Evolutionary conservation across 1,284 basidiomycete genomes (phyloP), one percentile per base, ranked within the genome.

Genomic region (Gymnopus androsaceus): DNA sequence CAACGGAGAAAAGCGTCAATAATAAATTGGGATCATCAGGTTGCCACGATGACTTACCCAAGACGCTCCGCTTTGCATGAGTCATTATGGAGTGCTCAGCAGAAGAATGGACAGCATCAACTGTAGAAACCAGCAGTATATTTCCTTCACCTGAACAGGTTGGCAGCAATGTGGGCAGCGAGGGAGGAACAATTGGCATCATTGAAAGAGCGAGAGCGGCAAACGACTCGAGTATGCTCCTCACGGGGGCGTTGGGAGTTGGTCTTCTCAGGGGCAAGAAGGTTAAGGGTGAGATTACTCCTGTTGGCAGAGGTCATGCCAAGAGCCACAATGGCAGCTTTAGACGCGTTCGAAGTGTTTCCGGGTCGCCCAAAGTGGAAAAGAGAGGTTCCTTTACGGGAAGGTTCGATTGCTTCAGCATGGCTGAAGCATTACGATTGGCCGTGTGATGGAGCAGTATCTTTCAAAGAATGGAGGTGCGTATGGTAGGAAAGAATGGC

Each of bases 201-300:
- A 25, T 50, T 25, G 36, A 50, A 50, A 11, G 48, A 50, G 14
- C 48, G 48, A 2, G 48, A 50, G 6, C 48, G 48, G 12, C 48
- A 36, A 8, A 50, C 36, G 48, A 38, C 34, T 17, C 23, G 33
- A 14, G 7, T 17, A 50, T 8, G 36, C 3, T 34, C 21, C 31
- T 33, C 28, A 36, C 31, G 11, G 25, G 31, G 14, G 12, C 25
- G 34, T 1, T 14, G 33, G 8, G 15, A 3, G 34, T 6, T 28
- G 12, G 25, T 8, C 6, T 28, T 50, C 2, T 28, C 15, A 25
- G 23, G 9, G 38, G n/a, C n/a, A 23, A 2, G 30, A 11, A 21
- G 1, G n/a, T 46, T 17, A 5, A 15, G 19, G 9, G 46, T 30
- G 25, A 14, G 46, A 14, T 33, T 33, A 14, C 31, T 33, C 14